phyloP scores from a whole-genome alignment of 768 basidiomycete species.

The Leccinellum rugosiceps region DNA sequence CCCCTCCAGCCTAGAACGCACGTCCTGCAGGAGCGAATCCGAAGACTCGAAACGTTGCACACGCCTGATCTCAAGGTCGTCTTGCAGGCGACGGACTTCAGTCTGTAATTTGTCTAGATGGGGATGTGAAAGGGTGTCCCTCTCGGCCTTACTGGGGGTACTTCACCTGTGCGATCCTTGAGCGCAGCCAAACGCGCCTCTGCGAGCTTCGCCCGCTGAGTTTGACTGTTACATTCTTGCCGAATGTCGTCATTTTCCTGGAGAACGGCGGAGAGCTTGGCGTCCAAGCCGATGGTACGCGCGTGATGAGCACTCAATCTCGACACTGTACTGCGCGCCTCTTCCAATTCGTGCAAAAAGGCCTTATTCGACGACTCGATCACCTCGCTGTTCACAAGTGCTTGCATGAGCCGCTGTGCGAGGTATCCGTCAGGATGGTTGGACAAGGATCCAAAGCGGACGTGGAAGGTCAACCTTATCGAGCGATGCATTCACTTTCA shows the following conservation, averaged over 20 bases:
- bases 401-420: constrained; percentile 69
- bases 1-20: constrained; percentile 58
- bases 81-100: constrained; percentile 63
- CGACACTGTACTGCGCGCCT: constrained; percentile 62
- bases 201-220: constrained; percentile 61
- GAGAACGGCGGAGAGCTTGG: constrained; percentile 56
- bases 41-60: constrained; percentile 60
- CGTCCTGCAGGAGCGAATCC: constrained; percentile 63
- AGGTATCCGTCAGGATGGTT: constrained; percentile 5
- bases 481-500: constrained; percentile 58
- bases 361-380: constrained; percentile 76
- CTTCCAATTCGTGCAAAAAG: constrained; percentile 70
- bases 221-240: constrained; percentile 75
- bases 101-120: constrained; percentile 61
- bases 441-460: neutral
- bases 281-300: constrained; percentile 68
- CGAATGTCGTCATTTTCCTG: constrained; percentile 81
- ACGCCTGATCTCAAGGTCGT: constrained; percentile 60
- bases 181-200: constrained; percentile 64
- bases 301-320: constrained; percentile 68
- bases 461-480: constrained; percentile 37
- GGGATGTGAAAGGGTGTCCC: constrained; percentile 3
- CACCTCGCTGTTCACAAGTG: constrained; percentile 77
- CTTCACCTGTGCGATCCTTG: constrained; percentile 63
- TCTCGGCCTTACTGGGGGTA: neutral